Conservation (phyloP, 2,329 filamentous ascomycete genomes). For the Botryotinia convoluta region DNA sequence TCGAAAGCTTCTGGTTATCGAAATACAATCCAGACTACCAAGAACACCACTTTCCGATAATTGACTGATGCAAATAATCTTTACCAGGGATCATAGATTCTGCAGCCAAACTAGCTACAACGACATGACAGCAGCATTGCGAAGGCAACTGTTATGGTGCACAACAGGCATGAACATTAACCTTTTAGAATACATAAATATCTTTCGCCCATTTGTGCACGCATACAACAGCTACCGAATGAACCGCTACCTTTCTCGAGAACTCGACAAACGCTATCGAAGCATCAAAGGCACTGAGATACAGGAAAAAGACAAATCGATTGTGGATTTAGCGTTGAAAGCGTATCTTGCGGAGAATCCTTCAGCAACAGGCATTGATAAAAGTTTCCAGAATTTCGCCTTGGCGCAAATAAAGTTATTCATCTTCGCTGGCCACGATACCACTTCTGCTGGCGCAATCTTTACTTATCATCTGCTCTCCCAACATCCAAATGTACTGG, state of each 20-base stretch:
- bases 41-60: background rate
- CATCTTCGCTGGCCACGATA: conserved; percentile 33
- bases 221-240: conserved; percentile 10
- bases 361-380: background rate
- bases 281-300: background rate
- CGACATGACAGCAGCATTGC: conserved; percentile 2
- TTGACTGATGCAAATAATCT: background rate
- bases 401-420: conserved; percentile 22
- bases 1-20: background rate
- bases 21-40: background rate
- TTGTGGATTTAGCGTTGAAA: conserved; percentile 11
- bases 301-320: background rate
- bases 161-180: conserved; percentile 1
- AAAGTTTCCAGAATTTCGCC: background rate
- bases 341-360: conserved; percentile 8
- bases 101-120: background rate
- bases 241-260: conserved; percentile 5
- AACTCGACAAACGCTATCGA: background rate
- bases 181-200: conserved; percentile 14
- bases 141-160: background rate
- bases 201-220: background rate
- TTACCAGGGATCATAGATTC: background rate
- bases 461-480: conserved; percentile 25
- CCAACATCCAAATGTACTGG: conserved; percentile 22
- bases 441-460: conserved; percentile 22